These are phyloP conservation scores for Boehmeria nivea DNA, from an alignment of 306 rosid species.

Conservation along the genomic window DNA sequence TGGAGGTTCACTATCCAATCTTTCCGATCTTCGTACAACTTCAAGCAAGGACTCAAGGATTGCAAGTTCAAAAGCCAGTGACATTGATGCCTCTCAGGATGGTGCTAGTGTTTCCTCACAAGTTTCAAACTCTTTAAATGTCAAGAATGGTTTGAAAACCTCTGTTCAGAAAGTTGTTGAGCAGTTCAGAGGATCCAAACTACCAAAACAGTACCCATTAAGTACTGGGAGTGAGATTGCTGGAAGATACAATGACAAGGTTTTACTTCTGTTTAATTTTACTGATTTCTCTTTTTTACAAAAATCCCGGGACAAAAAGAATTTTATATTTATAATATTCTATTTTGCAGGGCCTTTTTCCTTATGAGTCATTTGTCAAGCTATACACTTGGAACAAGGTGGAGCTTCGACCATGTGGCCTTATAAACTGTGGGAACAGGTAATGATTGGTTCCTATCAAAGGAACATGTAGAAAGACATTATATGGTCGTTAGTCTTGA, in stretches of 20 bases:
- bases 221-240: slow-evolving; percentile 42
- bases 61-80: slow-evolving; percentile 28
- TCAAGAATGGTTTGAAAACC: slow-evolving; percentile 60
- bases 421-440: slow-evolving; percentile 92
- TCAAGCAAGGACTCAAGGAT: slow-evolving; percentile 32
- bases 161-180: slow-evolving; percentile 76
- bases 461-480: too few species aligned
- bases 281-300: neutral
- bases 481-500: slow-evolving; percentile 9
- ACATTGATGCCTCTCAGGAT: slow-evolving; percentile 30
- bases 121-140: slow-evolving; percentile 39
- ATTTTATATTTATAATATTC: slow-evolving; percentile 6
- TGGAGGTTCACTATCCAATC: slow-evolving; percentile 12
- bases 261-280: slow-evolving; percentile 23
- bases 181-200: slow-evolving; percentile 74
- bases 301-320: slow-evolving; percentile 9
- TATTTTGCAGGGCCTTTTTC: slow-evolving; percentile 59
- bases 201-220: slow-evolving; percentile 36
- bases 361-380: slow-evolving; percentile 74
- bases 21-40: slow-evolving; percentile 32
- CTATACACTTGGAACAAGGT: slow-evolving; percentile 66
- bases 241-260: slow-evolving; percentile 68
- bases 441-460: slow-evolving; percentile 26
- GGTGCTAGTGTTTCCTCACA: slow-evolving; percentile 37
- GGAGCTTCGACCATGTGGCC: slow-evolving; percentile 77